Evolutionary conservation across 768 basidiomycete species (phyloP).

Genomic region (Hydnomerulius pinastri): DNA sequence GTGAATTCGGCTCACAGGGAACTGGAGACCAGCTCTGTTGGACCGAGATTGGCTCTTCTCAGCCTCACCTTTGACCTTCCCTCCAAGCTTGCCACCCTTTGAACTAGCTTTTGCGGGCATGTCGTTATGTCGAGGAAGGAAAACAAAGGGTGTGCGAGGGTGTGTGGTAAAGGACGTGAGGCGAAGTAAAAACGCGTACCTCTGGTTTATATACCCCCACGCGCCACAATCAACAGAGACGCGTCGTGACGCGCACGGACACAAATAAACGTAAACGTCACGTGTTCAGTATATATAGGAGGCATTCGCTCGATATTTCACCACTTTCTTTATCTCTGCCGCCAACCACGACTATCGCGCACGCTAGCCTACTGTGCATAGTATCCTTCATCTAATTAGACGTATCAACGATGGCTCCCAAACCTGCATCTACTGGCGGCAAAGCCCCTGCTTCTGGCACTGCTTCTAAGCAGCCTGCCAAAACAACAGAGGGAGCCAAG

Average conservation of each 20-base stretch:
- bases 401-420: slow-evolving; percentile 45
- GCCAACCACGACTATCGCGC: slow-evolving; percentile 22
- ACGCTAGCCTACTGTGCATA: neutral
- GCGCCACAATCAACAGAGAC: slow-evolving; percentile 36
- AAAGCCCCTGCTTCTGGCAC: slow-evolving; percentile 64
- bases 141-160: neutral
- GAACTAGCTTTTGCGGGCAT: slow-evolving; percentile 33
- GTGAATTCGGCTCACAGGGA: slow-evolving; percentile 91
- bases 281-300: slow-evolving; percentile 39
- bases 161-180: neutral
- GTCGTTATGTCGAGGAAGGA: neutral
- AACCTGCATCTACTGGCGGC: slow-evolving; percentile 74
- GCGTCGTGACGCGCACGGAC: slow-evolving; percentile 39
- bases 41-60: slow-evolving; percentile 69
- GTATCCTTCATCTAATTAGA: neutral
- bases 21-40: slow-evolving; percentile 76
- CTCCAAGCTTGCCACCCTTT: slow-evolving; percentile 43
- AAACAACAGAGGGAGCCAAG: slow-evolving; percentile 55
- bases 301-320: slow-evolving; percentile 9
- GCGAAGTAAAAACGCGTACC: neutral
- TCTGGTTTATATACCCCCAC: slow-evolving; percentile 25
- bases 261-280: slow-evolving; percentile 34
- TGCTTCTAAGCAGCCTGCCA: slow-evolving; percentile 66
- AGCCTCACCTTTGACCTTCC: slow-evolving; percentile 53
- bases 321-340: slow-evolving; percentile 6